Percentiles rank a stretch among this genome's conserved stretches.
These are phyloP conservation scores for Linum trigynum DNA, from an alignment of 345 rosid genomes.

Conservation along the genomic window DNA sequence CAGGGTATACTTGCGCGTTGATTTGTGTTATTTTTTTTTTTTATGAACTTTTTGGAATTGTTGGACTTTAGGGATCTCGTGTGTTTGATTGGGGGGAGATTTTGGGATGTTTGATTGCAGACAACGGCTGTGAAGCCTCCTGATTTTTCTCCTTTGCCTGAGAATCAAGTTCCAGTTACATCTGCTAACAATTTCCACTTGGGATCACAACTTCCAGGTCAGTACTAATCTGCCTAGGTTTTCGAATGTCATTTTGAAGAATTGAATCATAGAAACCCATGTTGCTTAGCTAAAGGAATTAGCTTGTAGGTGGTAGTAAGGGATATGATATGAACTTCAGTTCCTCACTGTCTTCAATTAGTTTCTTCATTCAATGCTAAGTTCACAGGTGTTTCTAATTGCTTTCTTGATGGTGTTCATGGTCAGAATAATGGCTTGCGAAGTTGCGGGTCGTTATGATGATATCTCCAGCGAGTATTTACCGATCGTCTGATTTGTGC, in stretches of 20 bases:
- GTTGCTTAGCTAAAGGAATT: neutral
- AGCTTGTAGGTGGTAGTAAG: neutral
- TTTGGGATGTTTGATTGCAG: conserved; percentile 24
- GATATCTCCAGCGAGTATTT: neutral
- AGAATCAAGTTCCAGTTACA: conserved; percentile 20
- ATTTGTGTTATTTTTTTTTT: neutral
- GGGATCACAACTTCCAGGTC: conserved; percentile 40
- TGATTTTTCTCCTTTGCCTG: conserved; percentile 31
- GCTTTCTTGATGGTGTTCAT: neutral
- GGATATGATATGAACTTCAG: neutral
- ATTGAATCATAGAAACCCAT: neutral
- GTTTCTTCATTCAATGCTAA: neutral
- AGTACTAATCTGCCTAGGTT: neutral
- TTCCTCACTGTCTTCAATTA: neutral
- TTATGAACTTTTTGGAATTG: neutral
- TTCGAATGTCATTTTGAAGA: neutral
- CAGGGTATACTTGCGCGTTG: conserved; percentile 25
- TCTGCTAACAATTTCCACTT: conserved; percentile 18
- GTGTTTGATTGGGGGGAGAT: neutral
- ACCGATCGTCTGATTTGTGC: neutral
- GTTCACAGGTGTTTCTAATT: neutral
- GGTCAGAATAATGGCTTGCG: neutral
- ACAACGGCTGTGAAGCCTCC: conserved; percentile 44
- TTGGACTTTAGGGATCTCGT: neutral
- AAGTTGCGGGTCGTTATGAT: neutral